These are phyloP conservation scores for Ceratobasidium sp. DNA, from an alignment of 1,284 basidiomycete species.

Conservation along the genomic window DNA sequence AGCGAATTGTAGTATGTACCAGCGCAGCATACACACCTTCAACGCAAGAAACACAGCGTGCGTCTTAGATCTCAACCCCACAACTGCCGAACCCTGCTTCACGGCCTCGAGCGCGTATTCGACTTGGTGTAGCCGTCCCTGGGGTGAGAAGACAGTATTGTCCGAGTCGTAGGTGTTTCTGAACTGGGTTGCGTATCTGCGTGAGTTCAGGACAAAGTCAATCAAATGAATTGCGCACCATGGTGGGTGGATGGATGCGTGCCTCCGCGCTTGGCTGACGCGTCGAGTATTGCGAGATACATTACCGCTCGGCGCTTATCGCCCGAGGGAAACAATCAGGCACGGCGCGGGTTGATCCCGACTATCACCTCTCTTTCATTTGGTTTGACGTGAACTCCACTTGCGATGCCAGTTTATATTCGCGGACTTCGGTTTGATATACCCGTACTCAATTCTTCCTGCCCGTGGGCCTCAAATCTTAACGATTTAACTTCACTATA, in stretches of 20 bases:
- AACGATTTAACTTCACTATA: conserved; percentile 71
- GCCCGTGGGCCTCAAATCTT: conserved; percentile 77
- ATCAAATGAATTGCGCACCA: conserved; percentile 3
- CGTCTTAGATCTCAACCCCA: conserved; percentile 94
- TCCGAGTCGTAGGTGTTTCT: conserved; percentile 96
- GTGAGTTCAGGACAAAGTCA: neutral
- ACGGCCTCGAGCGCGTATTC: conserved; percentile 99
- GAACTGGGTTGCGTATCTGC: conserved; percentile 64
- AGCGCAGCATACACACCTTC: conserved; percentile 66
- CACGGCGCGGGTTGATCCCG: neutral
- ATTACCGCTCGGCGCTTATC: conserved; percentile 10
- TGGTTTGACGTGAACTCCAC: neutral
- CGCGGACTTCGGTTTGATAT: conserved; percentile 64
- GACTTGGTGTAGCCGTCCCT: conserved; percentile 92
- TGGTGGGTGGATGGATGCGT: conserved; percentile 34
- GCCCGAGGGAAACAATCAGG: neutral
- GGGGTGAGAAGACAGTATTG: conserved; percentile 95
- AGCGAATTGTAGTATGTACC: neutral
- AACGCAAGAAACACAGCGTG: conserved; percentile 94
- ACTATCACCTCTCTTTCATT: conserved; percentile 1
- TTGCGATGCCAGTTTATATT: conserved; percentile 61
- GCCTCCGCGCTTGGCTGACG: conserved; percentile 40
- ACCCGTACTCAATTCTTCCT: conserved; percentile 76
- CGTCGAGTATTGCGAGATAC: conserved; percentile 16
- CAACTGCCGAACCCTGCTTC: conserved; percentile 98